Percentiles rank a stretch among this genome's conserved stretches.
These are phyloP conservation scores for Triangularia setosa DNA, from an alignment of 2,329 filamentous ascomycete species.

Conservation along the genomic window DNA sequence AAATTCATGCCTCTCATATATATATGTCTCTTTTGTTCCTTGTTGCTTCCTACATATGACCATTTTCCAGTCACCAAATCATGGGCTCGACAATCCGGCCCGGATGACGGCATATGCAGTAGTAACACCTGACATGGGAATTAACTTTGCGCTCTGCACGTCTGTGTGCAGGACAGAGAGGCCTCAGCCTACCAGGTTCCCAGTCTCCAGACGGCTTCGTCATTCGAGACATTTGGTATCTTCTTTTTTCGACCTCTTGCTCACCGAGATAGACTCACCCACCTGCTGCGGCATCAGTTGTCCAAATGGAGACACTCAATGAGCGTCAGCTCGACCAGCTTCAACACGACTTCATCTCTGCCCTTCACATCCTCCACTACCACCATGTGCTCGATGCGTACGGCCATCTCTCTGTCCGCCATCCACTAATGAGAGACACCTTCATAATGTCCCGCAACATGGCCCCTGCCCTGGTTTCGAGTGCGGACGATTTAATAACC, in stretches of 20 bases:
- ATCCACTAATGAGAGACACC: constrained; percentile 40
- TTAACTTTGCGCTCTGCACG: not conserved
- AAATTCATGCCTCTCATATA: too few relatives aligned
- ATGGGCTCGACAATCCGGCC: not conserved
- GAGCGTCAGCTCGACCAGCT: not conserved
- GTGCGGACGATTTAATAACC: constrained; percentile 41
- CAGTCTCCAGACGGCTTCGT: not conserved
- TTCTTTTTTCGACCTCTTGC: not conserved
- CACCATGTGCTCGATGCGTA: constrained; percentile 50
- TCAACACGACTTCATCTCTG: constrained; percentile 33
- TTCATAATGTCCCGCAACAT: constrained; percentile 48
- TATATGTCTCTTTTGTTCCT: too few relatives aligned
- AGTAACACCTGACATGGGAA: not conserved
- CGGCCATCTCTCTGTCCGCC: constrained; percentile 51
- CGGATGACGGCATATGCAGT: not conserved
- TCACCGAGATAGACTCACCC: not conserved
- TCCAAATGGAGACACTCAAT: not conserved
- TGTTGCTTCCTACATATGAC: too few relatives aligned
- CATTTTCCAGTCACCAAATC: not conserved
- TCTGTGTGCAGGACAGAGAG: not conserved
- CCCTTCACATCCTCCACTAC: constrained; percentile 50
- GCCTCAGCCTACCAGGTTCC: not conserved
- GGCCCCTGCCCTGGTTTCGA: constrained; percentile 45
- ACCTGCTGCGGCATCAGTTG: not conserved
- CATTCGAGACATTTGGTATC: not conserved